Conservation (phyloP, 1,284 basidiomycete species). For the Polyporus tsugae region DNA sequence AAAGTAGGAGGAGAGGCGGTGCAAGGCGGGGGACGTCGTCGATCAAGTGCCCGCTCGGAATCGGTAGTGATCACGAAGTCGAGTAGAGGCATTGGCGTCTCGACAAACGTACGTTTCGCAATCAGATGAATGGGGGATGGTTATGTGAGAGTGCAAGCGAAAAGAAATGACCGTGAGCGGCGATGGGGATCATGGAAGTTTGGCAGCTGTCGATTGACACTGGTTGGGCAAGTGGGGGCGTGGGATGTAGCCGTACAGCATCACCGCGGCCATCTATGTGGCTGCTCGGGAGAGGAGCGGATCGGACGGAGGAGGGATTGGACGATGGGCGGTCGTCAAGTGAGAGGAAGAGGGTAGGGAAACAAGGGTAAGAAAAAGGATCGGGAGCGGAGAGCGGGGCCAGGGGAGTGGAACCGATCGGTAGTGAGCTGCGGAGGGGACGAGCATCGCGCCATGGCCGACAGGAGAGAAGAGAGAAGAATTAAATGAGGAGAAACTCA, state of each 20-base stretch:
- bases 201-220: background rate
- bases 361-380: background rate
- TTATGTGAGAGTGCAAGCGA: background rate
- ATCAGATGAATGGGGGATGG: background rate
- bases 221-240: background rate
- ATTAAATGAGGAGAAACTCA: conserved; percentile 51
- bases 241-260: background rate
- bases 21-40: background rate
- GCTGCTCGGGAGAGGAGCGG: background rate
- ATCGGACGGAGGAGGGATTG: background rate
- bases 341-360: background rate
- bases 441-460: background rate
- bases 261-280: background rate
- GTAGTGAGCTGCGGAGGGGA: background rate
- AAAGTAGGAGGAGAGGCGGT: background rate
- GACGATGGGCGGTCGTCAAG: conserved; percentile 13
- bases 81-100: background rate
- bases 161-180: too few relatives aligned
- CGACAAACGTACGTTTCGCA: too few relatives aligned
- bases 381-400: background rate
- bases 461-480: background rate
- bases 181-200: background rate
- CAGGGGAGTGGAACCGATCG: background rate
- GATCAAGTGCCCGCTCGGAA: conserved; percentile 10
- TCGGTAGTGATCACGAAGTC: conserved; percentile 3